Evolutionary conservation across 257 asterid genomes (phyloP).

Genomic region (Fraxinus excelsior): DNA sequence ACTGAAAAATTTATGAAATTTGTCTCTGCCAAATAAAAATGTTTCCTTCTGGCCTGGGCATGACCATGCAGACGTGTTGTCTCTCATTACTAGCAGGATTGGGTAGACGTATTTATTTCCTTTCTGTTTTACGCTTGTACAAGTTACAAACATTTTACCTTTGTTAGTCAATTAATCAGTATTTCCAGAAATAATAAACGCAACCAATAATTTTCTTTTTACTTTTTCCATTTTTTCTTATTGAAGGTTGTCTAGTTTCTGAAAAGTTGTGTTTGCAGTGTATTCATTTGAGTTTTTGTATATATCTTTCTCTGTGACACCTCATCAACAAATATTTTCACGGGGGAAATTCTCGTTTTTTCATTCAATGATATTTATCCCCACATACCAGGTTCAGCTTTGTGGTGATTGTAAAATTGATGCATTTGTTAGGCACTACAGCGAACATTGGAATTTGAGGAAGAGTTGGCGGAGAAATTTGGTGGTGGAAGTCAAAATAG

Average conservation of each 20-base stretch:
- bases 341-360: constrained; percentile 13
- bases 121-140: neutral
- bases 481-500: constrained; percentile 77
- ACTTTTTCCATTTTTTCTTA: neutral
- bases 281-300: neutral
- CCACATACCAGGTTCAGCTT: constrained; percentile 15
- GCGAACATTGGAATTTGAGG: constrained; percentile 97
- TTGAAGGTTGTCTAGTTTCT: constrained; percentile 9
- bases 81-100: neutral
- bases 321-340: constrained; percentile 14
- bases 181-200: neutral
- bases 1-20: neutral
- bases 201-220: neutral
- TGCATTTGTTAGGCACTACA: constrained; percentile 73
- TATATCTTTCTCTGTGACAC: constrained; percentile 11
- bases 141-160: neutral
- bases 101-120: neutral
- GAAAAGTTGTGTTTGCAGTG: constrained; percentile 24
- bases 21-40: neutral
- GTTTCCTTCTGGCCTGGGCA: neutral
- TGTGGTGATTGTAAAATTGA: constrained; percentile 22
- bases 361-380: constrained; percentile 6
- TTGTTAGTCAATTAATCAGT: neutral
- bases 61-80: neutral
- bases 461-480: constrained; percentile 95